Evolutionary conservation across 805 yeast genomes (phyloP), one percentile per base, ranked within the genome.

Genomic region (Zygoascus flipseniorum): DNA sequence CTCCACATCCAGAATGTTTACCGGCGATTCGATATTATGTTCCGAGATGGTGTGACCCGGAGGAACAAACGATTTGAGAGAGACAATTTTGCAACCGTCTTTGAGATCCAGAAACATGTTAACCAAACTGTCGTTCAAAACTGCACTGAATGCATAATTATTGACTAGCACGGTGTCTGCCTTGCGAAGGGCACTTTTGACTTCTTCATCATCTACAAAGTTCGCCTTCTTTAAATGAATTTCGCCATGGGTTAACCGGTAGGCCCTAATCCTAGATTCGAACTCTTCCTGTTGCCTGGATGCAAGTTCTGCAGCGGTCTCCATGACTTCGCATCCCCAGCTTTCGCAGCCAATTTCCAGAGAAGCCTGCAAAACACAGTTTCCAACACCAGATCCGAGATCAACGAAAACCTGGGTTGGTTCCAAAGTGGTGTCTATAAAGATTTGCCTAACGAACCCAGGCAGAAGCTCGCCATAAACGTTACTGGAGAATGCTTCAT

Each of bases 381-480:
- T 90, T 0, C 97, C 97, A 14, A 90, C 97, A 14, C 97, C 97
- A 0, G 96, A 88, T 0, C 97, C 97, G 23, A 90, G 72, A 68
- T 90, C 97, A 57, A 90, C 81, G 62, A 89, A 89, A n/a, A 73
- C 77, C 45, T 79, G 77, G 1, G 67, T 69, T 1, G 79, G 73
- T 39, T 71, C 67, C 49, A 89, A 69, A 1, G 75, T 76, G 49
- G 89, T 83, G 60, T 81, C 74, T 5, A 71, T 65, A 62, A 83
- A 85, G 2, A 86, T 84, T 59, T 76, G 80, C 43, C 89, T 77
- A 43, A 86, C 73, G 60, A 90, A 87, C 5, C 75, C 72, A 0
- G 97, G 97, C 65, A 90, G 73, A 54, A 90, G 71, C 68, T 90
- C 97, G 9, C 97, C 97, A 66, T 90, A 90, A 0, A 89, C 96